Percentiles rank a stretch among this genome's conserved stretches.
Conservation (phyloP, 2,329 filamentous ascomycete genomes). For the Cladosporium sp. region DNA sequence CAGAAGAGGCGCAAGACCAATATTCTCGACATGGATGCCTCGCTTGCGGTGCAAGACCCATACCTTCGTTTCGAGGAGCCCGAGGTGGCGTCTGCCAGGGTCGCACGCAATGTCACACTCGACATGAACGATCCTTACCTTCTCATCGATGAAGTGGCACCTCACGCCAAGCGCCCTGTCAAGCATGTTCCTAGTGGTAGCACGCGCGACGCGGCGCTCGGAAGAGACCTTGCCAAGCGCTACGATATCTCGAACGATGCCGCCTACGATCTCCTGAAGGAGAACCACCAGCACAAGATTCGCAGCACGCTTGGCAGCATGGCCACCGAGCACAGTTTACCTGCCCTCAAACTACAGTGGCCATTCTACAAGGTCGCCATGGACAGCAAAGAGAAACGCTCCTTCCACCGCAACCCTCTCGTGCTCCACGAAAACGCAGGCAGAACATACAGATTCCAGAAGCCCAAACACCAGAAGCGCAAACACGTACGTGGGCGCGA, state of each 20-base stretch:
- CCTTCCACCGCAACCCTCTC: slow-evolving; percentile 81
- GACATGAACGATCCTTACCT: slow-evolving; percentile 88
- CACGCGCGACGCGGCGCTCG: slow-evolving; percentile 68
- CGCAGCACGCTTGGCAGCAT: slow-evolving; percentile 88
- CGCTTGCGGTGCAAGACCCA: slow-evolving; percentile 26
- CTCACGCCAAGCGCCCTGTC: slow-evolving; percentile 60
- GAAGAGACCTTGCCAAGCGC: slow-evolving; percentile 72
- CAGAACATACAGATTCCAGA: slow-evolving; percentile 70
- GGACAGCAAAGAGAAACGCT: slow-evolving; percentile 69
- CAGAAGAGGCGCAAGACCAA: slow-evolving; percentile 68
- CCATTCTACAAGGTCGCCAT: slow-evolving; percentile 93
- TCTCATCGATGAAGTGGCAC: slow-evolving; percentile 75
- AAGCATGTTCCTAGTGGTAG: slow-evolving; percentile 54
- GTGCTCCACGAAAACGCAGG: slow-evolving; percentile 63
- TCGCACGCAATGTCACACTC: slow-evolving; percentile 77
- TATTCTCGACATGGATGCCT: slow-evolving; percentile 25
- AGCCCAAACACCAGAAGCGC: slow-evolving; percentile 72
- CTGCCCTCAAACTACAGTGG: slow-evolving; percentile 87
- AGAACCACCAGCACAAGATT: slow-evolving; percentile 95
- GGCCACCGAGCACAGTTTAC: slow-evolving; percentile 91
- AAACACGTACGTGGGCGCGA: slow-evolving; percentile 81
- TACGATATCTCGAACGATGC: slow-evolving; percentile 98
- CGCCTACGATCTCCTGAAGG: slow-evolving; percentile 91
- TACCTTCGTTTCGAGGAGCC: slow-evolving; percentile 72
- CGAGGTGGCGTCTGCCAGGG: slow-evolving; percentile 68